phyloP scores from a whole-genome alignment of 1,284 basidiomycete species.

The Malassezia vespertilionis region DNA sequence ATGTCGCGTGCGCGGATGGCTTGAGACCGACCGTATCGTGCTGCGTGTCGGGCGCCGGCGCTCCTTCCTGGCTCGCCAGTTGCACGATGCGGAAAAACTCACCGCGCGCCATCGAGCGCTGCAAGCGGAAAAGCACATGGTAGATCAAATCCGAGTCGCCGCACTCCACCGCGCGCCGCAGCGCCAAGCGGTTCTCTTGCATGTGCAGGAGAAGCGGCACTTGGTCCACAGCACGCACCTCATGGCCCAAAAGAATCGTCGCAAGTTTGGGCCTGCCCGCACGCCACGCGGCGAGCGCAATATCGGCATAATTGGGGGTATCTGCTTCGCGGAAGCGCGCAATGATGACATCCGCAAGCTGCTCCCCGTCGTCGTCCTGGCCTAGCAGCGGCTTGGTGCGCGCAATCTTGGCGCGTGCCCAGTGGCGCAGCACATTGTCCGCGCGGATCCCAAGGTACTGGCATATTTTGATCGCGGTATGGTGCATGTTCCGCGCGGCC shows the following conservation, averaged over 20 bases:
- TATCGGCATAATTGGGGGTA: slow-evolving; percentile 78
- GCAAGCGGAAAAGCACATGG: slow-evolving; percentile 41
- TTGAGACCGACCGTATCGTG: slow-evolving; percentile 15
- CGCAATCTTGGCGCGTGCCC: slow-evolving; percentile 84
- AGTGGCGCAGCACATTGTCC: slow-evolving; percentile 80
- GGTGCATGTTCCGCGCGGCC: slow-evolving; percentile 74
- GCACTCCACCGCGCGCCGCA: slow-evolving; percentile 81
- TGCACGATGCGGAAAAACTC: slow-evolving; percentile 91
- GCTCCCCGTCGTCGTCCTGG: slow-evolving; percentile 50
- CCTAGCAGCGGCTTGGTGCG: slow-evolving; percentile 59
- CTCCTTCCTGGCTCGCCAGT: slow-evolving; percentile 16
- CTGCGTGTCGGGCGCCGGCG: slow-evolving; percentile 1
- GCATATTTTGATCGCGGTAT: slow-evolving; percentile 83
- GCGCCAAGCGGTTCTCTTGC: slow-evolving; percentile 81
- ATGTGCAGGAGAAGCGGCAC: slow-evolving; percentile 82
- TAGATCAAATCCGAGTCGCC: slow-evolving; percentile 75
- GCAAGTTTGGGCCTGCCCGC: slow-evolving; percentile 72
- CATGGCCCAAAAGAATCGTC: slow-evolving; percentile 84
- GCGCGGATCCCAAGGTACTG: slow-evolving; percentile 70
- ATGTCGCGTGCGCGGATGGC: slow-evolving; percentile 15
- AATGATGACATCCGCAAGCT: slow-evolving; percentile 49
- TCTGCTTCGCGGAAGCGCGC: slow-evolving; percentile 12
- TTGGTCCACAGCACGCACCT: slow-evolving; percentile 77
- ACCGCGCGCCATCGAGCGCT: slow-evolving; percentile 70
- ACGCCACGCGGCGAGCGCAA: slow-evolving; percentile 87